These are phyloP conservation scores for Aureobasidium melanogenum DNA, from an alignment of 2,329 filamentous ascomycete species.

Conservation along the genomic window DNA sequence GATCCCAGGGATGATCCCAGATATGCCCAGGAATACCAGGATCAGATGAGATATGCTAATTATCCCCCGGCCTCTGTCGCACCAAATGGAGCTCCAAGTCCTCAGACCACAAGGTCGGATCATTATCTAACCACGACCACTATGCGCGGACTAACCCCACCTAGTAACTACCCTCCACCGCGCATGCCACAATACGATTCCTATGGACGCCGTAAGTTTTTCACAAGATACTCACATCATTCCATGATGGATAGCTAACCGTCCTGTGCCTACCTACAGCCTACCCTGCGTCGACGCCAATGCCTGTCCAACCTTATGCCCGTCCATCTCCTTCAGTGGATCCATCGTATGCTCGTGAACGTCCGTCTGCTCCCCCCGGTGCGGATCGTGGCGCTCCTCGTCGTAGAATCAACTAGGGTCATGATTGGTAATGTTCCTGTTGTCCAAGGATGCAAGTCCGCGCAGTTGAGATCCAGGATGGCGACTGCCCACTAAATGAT, in stretches of 20 bases:
- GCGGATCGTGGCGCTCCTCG: constrained; percentile 10
- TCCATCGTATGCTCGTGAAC: background rate
- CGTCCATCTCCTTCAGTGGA: constrained; percentile 9
- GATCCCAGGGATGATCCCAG: constrained; percentile 18
- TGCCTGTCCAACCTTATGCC: constrained; percentile 4
- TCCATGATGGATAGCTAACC: background rate
- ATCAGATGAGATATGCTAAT: constrained; percentile 20
- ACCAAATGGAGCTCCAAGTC: background rate
- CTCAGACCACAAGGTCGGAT: constrained; percentile 11
- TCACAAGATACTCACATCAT: background rate
- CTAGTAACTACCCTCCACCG: constrained; percentile 10
- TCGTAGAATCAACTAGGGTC: constrained; percentile 5
- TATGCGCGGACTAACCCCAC: background rate
- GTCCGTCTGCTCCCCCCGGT: background rate
- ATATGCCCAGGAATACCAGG: constrained; percentile 17
- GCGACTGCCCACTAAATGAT: background rate
- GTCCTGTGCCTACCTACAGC: background rate
- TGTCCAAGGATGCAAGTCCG: no score
- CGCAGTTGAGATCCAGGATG: background rate
- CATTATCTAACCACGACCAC: background rate
- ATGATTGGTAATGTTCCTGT: background rate
- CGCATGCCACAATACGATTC: constrained; percentile 10
- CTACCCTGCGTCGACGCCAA: background rate
- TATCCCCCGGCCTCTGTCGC: constrained; percentile 4
- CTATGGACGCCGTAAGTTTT: constrained; percentile 15